Evolutionary conservation across 768 basidiomycete genomes (phyloP).

Genomic region (Steccherinum ochraceum): DNA sequence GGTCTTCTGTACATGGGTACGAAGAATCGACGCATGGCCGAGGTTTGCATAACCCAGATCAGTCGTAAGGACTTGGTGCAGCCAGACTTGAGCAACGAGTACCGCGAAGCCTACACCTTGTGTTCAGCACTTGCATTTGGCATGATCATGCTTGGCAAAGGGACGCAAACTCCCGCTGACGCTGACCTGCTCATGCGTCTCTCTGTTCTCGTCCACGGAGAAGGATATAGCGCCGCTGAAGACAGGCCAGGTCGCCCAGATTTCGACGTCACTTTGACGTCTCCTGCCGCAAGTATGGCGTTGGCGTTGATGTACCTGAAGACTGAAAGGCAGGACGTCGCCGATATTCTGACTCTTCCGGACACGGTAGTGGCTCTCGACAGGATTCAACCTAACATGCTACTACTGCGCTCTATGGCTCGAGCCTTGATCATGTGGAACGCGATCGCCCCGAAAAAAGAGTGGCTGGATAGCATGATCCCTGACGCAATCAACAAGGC

Average conservation of each 20-base stretch:
- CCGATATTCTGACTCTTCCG: conserved; percentile 79
- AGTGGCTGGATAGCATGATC: conserved; percentile 70
- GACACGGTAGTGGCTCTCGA: conserved; percentile 75
- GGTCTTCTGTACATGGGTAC: conserved; percentile 89
- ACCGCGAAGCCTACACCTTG: conserved; percentile 89
- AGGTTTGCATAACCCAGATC: conserved; percentile 84
- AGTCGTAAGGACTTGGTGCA: conserved; percentile 70
- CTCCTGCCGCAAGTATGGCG: conserved; percentile 86
- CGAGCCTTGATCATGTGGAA: conserved; percentile 86
- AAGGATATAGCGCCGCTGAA: conserved; percentile 36
- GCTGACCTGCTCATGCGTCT: conserved; percentile 60
- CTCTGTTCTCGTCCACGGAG: conserved; percentile 71
- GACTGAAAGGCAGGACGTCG: conserved; percentile 79
- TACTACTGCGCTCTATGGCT: conserved; percentile 76
- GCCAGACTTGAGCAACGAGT: conserved; percentile 80
- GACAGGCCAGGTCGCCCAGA: conserved; percentile 33
- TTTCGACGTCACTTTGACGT: conserved; percentile 87
- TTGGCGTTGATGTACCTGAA: conserved; percentile 90
- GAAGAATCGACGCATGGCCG: conserved; percentile 85
- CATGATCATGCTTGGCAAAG: conserved; percentile 93
- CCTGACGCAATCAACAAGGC: conserved; percentile 59
- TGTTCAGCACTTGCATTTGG: conserved; percentile 89
- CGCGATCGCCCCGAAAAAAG: conserved; percentile 57
- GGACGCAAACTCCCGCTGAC: conserved; percentile 74
- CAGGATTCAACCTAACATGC: conserved; percentile 80